phyloP scores from a whole-genome alignment of 1,284 basidiomycete genomes.

The Irpex sp. region DNA sequence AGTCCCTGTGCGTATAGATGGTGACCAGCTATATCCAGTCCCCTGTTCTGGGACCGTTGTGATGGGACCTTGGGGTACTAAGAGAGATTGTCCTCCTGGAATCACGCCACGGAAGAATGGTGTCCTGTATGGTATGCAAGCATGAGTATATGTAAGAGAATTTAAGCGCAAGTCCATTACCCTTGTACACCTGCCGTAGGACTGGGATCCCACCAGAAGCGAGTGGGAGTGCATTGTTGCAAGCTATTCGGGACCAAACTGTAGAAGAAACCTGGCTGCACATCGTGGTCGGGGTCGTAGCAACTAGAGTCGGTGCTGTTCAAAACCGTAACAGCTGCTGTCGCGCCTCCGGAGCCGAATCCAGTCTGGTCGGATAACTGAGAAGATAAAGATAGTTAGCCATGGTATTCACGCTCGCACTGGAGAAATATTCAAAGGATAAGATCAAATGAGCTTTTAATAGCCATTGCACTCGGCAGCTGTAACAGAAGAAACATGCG shows the following conservation, averaged over 20 bases:
- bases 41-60: constrained; percentile 43
- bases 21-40: constrained; percentile 66
- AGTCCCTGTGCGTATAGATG: constrained; percentile 58
- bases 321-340: constrained; percentile 53
- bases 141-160: not conserved
- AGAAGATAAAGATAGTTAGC: constrained; percentile 8
- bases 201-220: constrained; percentile 58
- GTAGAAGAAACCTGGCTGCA: constrained; percentile 56
- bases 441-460: not conserved
- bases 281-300: constrained; percentile 42
- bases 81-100: constrained; percentile 73
- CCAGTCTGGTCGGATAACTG: constrained; percentile 69
- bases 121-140: constrained; percentile 31
- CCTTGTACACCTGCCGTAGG: constrained; percentile 20
- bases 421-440: not conserved
- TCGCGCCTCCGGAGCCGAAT: constrained; percentile 75
- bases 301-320: constrained; percentile 55
- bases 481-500: no score
- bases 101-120: constrained; percentile 69
- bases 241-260: constrained; percentile 58
- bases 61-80: constrained; percentile 43
- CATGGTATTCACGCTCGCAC: not conserved
- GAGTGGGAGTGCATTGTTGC: constrained; percentile 55
- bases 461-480: no score
- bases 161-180: constrained; percentile 36